Percentiles rank a stretch among this genome's conserved stretches.
These are phyloP conservation scores for Zygoascus biomembranicola DNA, from an alignment of 805 yeast species.

Conservation along the genomic window DNA sequence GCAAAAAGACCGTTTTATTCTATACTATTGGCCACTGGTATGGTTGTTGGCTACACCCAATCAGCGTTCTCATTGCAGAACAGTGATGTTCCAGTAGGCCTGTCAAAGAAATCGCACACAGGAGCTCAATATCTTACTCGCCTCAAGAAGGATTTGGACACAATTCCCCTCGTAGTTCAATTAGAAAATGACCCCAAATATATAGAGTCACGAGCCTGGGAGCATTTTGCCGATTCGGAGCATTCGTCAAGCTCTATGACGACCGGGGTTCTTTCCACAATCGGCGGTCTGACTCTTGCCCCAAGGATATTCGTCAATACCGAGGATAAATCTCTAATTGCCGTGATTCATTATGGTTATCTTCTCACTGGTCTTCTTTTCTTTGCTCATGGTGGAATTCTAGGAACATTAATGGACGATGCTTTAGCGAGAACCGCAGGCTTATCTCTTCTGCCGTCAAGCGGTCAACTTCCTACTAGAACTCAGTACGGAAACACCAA, in stretches of 20 bases:
- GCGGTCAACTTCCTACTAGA: background rate
- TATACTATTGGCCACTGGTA: background rate
- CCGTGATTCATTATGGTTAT: conserved; percentile 70
- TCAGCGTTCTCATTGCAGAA: background rate
- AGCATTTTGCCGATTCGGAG: conserved; percentile 23
- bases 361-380: conserved; percentile 81
- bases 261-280: conserved; percentile 50
- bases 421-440: conserved; percentile 33
- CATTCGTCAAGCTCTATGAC: conserved; percentile 27
- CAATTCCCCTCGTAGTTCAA: conserved; percentile 44
- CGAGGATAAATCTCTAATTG: conserved; percentile 48
- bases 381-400: conserved; percentile 79
- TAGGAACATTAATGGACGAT: conserved; percentile 76
- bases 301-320: conserved; percentile 59
- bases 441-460: conserved; percentile 4
- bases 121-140: background rate
- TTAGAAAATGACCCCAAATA: conserved; percentile 34
- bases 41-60: background rate
- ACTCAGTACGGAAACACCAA: conserved; percentile 9
- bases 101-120: background rate
- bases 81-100: background rate
- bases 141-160: background rate
- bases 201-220: conserved; percentile 35
- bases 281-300: conserved; percentile 73
- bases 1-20: background rate